These are phyloP conservation scores for Sphagnum tenellum DNA, from an alignment of 225 moss, liverwort and hornwort genomes.

Conservation along the genomic window DNA sequence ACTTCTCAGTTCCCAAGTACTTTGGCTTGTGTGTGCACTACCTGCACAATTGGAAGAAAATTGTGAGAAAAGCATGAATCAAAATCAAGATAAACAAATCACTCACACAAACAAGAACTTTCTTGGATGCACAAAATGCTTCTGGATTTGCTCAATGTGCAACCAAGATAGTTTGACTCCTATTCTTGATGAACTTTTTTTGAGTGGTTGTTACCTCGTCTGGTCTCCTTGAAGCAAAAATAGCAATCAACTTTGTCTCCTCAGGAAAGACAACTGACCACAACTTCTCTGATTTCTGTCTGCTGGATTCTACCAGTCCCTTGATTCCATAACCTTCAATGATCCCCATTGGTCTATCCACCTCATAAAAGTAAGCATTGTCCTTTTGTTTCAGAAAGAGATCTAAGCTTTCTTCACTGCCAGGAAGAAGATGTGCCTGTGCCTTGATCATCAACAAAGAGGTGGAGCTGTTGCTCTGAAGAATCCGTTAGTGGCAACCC, in stretches of 20 bases:
- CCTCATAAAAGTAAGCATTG: conserved; percentile 62
- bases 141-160: no score
- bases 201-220: conserved; percentile 57
- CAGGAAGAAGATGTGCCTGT: conserved; percentile 71
- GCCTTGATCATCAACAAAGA: conserved; percentile 56
- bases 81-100: no score
- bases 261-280: conserved; percentile 84
- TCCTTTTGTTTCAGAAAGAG: conserved; percentile 51
- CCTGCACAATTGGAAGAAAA: conserved; percentile 18
- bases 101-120: no score
- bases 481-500: conserved; percentile 68
- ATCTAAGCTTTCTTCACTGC: conserved; percentile 65
- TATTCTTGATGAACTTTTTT: no score
- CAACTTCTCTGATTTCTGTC: conserved; percentile 34
- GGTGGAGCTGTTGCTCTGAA: conserved; percentile 77
- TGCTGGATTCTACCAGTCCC: conserved; percentile 25
- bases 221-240: conserved; percentile 49
- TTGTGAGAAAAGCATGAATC: no score
- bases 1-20: conserved; percentile 77
- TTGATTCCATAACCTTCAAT: conserved; percentile 67
- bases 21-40: conserved; percentile 87
- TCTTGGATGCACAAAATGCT: no score
- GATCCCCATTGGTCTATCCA: conserved; percentile 64
- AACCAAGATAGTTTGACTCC: no score
- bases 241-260: conserved; percentile 73